Percentiles rank a stretch among this genome's conserved stretches.
Evolutionary conservation across 805 yeast species (phyloP).

Genomic region (Wickerhamiella kazuoi): DNA sequence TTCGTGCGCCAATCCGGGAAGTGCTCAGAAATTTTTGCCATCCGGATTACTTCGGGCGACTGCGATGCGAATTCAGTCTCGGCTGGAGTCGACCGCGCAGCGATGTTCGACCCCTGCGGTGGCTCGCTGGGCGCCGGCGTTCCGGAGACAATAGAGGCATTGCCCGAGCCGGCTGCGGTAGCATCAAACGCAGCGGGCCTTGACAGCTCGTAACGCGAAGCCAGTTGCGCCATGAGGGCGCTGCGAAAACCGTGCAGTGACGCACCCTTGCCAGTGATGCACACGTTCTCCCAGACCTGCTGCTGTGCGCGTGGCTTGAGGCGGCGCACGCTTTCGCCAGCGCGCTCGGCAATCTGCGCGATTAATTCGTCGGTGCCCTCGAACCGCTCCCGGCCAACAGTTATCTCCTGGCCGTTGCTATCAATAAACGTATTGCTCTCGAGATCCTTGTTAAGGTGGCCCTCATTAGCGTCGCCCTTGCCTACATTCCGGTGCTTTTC

Average conservation of each 20-base stretch:
- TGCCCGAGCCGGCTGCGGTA: not conserved
- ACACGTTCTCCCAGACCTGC: conserved; percentile 68
- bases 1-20: conserved; percentile 83
- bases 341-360: conserved; percentile 32
- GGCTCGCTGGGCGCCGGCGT: not conserved
- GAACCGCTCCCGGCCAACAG: conserved; percentile 80
- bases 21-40: conserved; percentile 68
- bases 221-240: conserved; percentile 41
- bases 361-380: conserved; percentile 55
- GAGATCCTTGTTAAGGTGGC: conserved; percentile 38
- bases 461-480: conserved; percentile 20
- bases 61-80: conserved; percentile 29
- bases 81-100: conserved; percentile 8
- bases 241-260: conserved; percentile 62
- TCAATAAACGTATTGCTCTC: conserved; percentile 60
- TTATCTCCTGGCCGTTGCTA: conserved; percentile 34
- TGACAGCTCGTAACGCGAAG: conserved; percentile 34
- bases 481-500: conserved; percentile 30
- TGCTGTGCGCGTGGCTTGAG: conserved; percentile 58
- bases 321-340: conserved; percentile 34
- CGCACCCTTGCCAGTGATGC: conserved; percentile 63
- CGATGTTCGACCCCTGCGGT: not conserved
- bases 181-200: conserved; percentile 11
- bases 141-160: not conserved
- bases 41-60: conserved; percentile 58